phyloP scores from a whole-genome alignment of 768 basidiomycete genomes.

The Amanita thiersii region DNA sequence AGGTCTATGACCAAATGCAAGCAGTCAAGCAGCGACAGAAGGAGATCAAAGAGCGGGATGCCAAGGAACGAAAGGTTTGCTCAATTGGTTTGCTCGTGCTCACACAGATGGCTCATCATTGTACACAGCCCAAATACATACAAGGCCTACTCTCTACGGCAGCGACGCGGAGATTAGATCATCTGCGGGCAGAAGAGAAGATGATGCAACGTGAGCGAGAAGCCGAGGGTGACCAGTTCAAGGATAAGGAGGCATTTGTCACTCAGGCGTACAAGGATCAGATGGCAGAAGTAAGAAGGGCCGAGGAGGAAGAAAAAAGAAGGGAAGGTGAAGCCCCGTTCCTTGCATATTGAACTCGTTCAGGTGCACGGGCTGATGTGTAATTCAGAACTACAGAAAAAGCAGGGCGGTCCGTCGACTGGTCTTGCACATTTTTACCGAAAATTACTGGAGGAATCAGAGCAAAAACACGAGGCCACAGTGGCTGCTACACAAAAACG shows the following conservation, averaged over 20 bases:
- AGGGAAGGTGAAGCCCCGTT: slow-evolving; percentile 62
- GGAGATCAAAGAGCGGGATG: slow-evolving; percentile 66
- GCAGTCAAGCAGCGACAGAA: slow-evolving; percentile 71
- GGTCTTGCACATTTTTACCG: slow-evolving; percentile 87
- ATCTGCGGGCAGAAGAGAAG: slow-evolving; percentile 94
- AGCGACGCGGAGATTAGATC: slow-evolving; percentile 81
- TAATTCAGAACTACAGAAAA: slow-evolving; percentile 52
- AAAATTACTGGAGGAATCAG: slow-evolving; percentile 69
- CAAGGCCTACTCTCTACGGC: slow-evolving; percentile 70
- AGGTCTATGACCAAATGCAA: slow-evolving; percentile 95
- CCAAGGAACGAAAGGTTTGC: slow-evolving; percentile 71
- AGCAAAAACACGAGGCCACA: slow-evolving; percentile 78
- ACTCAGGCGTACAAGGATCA: slow-evolving; percentile 97
- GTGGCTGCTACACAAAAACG: slow-evolving; percentile 68
- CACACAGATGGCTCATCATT: neutral
- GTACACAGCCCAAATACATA: slow-evolving; percentile 87
- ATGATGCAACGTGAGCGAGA: slow-evolving; percentile 93
- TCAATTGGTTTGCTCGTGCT: neutral
- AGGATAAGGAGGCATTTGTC: slow-evolving; percentile 94
- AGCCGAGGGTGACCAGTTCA: slow-evolving; percentile 87
- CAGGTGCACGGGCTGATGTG: neutral
- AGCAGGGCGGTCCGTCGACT: slow-evolving; percentile 43
- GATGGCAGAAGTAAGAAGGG: slow-evolving; percentile 82
- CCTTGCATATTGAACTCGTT: neutral
- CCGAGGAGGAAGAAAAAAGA: slow-evolving; percentile 87